Evolutionary conservation across 208 protist genomes (phyloP).

Genomic region (Acanthamoeba polyphaga): DNA sequence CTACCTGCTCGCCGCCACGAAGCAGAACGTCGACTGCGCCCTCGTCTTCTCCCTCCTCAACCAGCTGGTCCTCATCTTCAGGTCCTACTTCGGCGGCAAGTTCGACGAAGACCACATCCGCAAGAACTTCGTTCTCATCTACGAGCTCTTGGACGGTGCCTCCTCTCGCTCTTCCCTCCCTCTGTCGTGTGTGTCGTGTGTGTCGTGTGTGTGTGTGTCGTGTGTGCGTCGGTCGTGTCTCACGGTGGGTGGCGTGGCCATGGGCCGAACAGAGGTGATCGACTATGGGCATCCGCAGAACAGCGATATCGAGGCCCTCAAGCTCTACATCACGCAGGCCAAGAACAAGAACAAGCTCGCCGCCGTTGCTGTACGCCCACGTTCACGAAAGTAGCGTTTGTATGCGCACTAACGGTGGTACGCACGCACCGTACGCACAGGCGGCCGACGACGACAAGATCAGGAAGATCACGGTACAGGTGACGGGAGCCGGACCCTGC

Average conservation of each 20-base stretch:
- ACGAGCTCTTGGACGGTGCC: constrained; percentile 97
- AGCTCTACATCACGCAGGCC: constrained; percentile 93
- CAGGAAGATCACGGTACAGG: constrained; percentile 90
- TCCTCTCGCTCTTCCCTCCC: neutral
- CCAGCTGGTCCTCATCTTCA: constrained; percentile 62
- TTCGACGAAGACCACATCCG: constrained; percentile 95
- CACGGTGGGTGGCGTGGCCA: neutral
- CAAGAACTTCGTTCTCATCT: constrained; percentile 97
- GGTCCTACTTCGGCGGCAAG: constrained; percentile 93
- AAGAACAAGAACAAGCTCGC: constrained; percentile 83
- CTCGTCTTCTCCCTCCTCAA: constrained; percentile 72
- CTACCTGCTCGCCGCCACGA: constrained; percentile 69
- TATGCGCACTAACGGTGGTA: neutral
- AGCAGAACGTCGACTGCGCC: constrained; percentile 54
- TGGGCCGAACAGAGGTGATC: constrained; percentile 92
- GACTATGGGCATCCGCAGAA: constrained; percentile 99
- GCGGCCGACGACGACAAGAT: constrained; percentile 82
- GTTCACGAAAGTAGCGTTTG: neutral
- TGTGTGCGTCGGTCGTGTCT: neutral
- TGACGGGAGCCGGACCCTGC: constrained; percentile 94
- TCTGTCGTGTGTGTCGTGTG: neutral
- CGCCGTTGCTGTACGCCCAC: neutral
- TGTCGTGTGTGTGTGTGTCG: too few relatives aligned
- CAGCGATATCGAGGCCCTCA: constrained; percentile 93
- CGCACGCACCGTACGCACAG: neutral